A percentile compares a stretch with the other conserved stretches of the same genome.
Conservation (phyloP, 129 eudicot genomes). For the Apium graveolens region DNA sequence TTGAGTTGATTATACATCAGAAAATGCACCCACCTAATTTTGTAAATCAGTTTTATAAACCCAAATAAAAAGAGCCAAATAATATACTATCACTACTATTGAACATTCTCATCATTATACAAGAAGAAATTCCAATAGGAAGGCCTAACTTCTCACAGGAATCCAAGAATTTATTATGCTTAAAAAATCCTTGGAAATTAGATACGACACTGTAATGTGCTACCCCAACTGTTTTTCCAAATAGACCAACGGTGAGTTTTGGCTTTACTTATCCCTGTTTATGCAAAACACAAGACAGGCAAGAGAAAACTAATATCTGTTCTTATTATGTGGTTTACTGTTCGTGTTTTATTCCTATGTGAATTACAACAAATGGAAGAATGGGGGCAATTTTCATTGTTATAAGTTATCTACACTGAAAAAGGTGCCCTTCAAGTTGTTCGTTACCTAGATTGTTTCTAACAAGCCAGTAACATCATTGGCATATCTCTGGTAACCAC, state of each 20-base stretch:
- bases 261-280: neutral
- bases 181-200: neutral
- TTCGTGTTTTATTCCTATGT: neutral
- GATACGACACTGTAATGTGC: neutral
- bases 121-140: neutral
- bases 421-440: neutral
- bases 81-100: neutral
- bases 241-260: neutral
- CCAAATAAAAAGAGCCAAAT: neutral
- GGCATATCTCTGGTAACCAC: neutral
- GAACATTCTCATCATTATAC: neutral
- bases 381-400: neutral
- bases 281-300: neutral
- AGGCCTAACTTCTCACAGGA: neutral
- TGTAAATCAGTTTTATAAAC: neutral
- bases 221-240: neutral
- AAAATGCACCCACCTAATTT: neutral
- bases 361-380: neutral
- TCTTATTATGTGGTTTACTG: neutral
- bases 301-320: neutral
- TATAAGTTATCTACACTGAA: neutral
- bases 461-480: neutral
- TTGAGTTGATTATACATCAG: neutral
- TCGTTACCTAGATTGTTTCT: neutral
- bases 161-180: neutral